Conservation (phyloP, 768 basidiomycete species). For the Pisolithus marmoratus region DNA sequence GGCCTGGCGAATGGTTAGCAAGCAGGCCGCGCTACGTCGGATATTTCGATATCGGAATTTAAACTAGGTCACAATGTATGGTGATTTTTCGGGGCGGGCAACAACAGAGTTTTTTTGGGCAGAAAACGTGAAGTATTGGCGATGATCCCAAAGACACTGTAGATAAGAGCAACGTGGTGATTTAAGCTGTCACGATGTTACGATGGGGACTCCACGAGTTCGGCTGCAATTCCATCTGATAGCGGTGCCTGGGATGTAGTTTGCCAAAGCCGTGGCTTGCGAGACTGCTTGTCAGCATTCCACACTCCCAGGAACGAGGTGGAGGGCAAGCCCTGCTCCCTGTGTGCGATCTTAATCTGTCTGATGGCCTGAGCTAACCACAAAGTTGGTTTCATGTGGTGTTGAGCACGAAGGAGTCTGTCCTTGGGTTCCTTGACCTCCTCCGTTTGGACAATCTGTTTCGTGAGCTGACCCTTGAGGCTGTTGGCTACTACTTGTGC, state of each 20-base stretch:
- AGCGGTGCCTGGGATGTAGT: neutral
- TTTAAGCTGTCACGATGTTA: too few relatives aligned
- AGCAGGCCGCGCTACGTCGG: too few relatives aligned
- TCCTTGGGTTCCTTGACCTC: conserved; percentile 17
- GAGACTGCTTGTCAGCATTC: neutral
- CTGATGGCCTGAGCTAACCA: conserved; percentile 34
- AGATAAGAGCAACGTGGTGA: too few relatives aligned
- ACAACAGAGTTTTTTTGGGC: too few relatives aligned
- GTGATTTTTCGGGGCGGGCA: too few relatives aligned
- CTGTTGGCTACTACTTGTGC: conserved; percentile 36
- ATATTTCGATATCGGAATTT: neutral
- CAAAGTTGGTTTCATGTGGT: conserved; percentile 28
- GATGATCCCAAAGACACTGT: too few relatives aligned
- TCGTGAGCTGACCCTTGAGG: conserved; percentile 38
- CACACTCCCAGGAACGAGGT: neutral
- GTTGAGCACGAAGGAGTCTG: conserved; percentile 15
- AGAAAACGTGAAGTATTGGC: too few relatives aligned
- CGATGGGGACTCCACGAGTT: too few relatives aligned
- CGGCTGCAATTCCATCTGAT: neutral
- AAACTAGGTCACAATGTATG: too few relatives aligned
- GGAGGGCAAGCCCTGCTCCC: conserved; percentile 15
- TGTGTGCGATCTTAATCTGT: conserved; percentile 31
- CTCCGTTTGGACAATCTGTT: conserved; percentile 19
- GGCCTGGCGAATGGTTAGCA: neutral
- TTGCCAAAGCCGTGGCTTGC: neutral